Evolutionary conservation across 805 yeast genomes (phyloP).

Genomic region (Ogataea siamensis): DNA sequence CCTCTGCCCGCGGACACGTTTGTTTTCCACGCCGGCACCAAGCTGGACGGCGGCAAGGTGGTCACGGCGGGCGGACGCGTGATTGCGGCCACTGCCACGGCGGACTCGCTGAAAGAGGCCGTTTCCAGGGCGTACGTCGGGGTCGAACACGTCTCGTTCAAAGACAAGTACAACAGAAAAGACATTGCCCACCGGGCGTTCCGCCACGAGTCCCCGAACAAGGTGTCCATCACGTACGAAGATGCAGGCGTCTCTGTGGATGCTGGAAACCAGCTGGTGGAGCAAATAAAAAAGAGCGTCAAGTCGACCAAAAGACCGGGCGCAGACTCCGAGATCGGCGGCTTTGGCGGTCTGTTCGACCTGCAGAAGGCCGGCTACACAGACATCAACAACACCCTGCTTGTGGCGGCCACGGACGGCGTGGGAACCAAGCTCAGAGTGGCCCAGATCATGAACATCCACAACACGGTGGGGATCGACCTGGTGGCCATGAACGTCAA

Average conservation of each 20-base stretch:
- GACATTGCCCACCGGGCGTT: constrained; percentile 98
- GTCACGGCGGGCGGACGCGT: constrained; percentile 96
- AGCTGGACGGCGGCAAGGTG: constrained; percentile 50
- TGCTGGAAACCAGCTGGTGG: constrained; percentile 87
- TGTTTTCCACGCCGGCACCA: constrained; percentile 97
- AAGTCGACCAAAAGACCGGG: constrained; percentile 93
- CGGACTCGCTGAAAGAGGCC: constrained; percentile 70
- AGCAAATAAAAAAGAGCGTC: constrained; percentile 85
- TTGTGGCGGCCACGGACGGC: constrained; percentile 98
- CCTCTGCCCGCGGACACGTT: constrained; percentile 55
- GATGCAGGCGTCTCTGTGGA: constrained; percentile 98
- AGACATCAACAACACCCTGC: constrained; percentile 68
- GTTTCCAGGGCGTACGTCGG: constrained; percentile 86
- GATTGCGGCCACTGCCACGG: constrained; percentile 88
- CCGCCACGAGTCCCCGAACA: constrained; percentile 42
- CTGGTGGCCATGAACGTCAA: constrained; percentile 99
- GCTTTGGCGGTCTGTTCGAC: constrained; percentile 97
- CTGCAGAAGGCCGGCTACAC: constrained; percentile 81
- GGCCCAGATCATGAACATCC: constrained; percentile 86
- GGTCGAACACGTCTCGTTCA: constrained; percentile 70
- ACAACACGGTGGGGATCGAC: constrained; percentile 98
- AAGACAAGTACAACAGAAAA: constrained; percentile 76
- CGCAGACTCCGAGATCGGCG: constrained; percentile 97
- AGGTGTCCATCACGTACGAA: constrained; percentile 73
- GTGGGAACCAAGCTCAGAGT: constrained; percentile 96